Evolutionary conservation across 805 yeast genomes (phyloP).

Genomic region (Candida qinlingensis): DNA sequence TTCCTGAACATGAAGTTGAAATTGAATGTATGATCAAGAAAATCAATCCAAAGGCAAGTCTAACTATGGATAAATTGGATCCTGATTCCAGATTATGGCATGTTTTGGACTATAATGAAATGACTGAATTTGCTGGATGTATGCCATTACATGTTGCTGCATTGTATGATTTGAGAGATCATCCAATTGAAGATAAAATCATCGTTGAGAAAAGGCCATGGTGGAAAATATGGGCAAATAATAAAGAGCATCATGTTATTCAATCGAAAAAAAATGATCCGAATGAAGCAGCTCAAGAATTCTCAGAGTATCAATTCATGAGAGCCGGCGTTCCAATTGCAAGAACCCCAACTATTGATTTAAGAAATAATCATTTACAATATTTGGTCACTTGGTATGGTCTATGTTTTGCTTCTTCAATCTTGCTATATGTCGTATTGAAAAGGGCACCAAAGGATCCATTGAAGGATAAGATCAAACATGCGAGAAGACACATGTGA

Average conservation of each 20-base stretch:
- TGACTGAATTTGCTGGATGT: conserved; percentile 64
- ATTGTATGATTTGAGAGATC: conserved; percentile 60
- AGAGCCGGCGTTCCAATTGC: conserved; percentile 91
- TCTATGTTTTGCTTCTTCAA: conserved; percentile 64
- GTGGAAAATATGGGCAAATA: conserved; percentile 25
- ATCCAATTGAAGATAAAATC: conserved; percentile 40
- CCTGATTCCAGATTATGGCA: conserved; percentile 65
- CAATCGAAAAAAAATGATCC: conserved; percentile 3
- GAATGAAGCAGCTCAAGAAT: conserved; percentile 30
- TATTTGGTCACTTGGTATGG: conserved; percentile 96
- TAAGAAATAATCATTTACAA: conserved; percentile 86
- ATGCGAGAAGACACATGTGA: conserved; percentile 39
- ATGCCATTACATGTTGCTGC: conserved; percentile 76
- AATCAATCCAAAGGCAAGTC: conserved; percentile 55
- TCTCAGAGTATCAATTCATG: conserved; percentile 52
- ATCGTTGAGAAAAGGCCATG: conserved; percentile 21
- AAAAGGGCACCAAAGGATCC: conserved; percentile 38
- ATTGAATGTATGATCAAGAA: conserved; percentile 70
- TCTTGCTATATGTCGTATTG: conserved; percentile 53
- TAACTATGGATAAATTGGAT: conserved; percentile 68
- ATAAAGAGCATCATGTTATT: conserved; percentile 9
- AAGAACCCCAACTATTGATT: conserved; percentile 69
- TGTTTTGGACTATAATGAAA: conserved; percentile 74
- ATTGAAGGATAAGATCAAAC: conserved; percentile 41
- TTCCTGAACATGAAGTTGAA: conserved; percentile 59